Conservation (phyloP, 768 basidiomycete species). For the Termitomyces sp. region DNA sequence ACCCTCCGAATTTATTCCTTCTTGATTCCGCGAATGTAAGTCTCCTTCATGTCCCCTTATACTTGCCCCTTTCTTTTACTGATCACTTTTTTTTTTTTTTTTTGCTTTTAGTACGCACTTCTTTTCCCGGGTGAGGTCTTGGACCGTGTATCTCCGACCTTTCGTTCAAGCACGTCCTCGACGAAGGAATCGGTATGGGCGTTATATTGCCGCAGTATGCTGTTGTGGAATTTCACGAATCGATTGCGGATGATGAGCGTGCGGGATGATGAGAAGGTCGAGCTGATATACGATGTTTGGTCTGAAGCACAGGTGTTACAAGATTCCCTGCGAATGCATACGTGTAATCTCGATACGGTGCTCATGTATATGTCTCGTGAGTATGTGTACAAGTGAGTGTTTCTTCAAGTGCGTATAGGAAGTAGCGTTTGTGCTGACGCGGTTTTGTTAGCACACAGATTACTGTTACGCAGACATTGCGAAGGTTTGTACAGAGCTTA, state of each 20-base stretch:
- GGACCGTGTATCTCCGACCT: conserved; percentile 39
- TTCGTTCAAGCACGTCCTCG: conserved; percentile 37
- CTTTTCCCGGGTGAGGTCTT: conserved; percentile 73
- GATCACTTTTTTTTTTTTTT: no score
- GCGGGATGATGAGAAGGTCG: conserved; percentile 47
- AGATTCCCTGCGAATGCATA: conserved; percentile 60
- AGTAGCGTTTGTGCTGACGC: no score
- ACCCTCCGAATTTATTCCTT: conserved; percentile 51
- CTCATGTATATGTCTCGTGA: conserved; percentile 65
- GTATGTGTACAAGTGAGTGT: conserved; percentile 67
- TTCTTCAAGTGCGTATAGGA: no score
- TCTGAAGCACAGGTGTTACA: conserved; percentile 64
- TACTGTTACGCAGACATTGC: conserved; percentile 55
- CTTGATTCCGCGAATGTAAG: conserved; percentile 65
- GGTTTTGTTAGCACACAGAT: conserved; percentile 47
- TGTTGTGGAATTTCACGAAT: conserved; percentile 71
- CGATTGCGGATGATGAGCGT: conserved; percentile 39
- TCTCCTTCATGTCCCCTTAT: conserved; percentile 2
- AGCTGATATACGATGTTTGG: conserved; percentile 56
- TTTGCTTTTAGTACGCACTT: conserved; percentile 43
- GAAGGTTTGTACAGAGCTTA: conserved; percentile 35
- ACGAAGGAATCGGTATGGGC: conserved; percentile 81
- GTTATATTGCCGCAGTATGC: conserved; percentile 75
- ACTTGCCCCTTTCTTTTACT: no score
- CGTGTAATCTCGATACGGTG: conserved; percentile 64